Percentiles rank a stretch among this genome's conserved stretches.
Evolutionary conservation across 176 grass and related monocot species (phyloP).

Genomic region (Zoysia japonica): DNA sequence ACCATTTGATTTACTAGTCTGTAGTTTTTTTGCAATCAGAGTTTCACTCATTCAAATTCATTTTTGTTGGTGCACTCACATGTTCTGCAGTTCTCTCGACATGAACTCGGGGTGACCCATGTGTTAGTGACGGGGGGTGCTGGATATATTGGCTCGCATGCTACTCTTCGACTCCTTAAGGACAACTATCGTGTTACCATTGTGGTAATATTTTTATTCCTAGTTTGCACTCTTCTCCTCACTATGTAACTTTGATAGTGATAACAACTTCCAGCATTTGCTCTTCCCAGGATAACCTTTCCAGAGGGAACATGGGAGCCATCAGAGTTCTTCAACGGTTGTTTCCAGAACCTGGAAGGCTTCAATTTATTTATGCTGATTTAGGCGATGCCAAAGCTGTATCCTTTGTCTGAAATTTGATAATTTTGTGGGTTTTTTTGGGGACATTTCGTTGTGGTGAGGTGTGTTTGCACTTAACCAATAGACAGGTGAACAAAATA

Average conservation of each 20-base stretch:
- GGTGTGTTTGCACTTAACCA: constrained; percentile 53
- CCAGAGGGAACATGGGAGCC: constrained; percentile 93
- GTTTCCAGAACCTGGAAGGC: constrained; percentile 83
- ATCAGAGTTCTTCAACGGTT: constrained; percentile 71
- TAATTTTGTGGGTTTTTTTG: not conserved
- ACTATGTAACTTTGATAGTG: not conserved
- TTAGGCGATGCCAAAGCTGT: constrained; percentile 86
- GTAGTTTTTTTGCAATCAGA: not conserved
- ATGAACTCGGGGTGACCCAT: constrained; percentile 89
- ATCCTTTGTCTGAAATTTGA: constrained; percentile 52
- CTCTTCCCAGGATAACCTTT: constrained; percentile 87
- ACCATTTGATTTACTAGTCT: not conserved
- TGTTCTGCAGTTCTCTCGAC: constrained; percentile 78
- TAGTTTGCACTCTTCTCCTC: not conserved
- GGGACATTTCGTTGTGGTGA: not conserved
- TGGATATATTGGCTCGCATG: constrained; percentile 94
- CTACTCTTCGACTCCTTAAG: constrained; percentile 83
- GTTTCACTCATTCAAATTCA: constrained; percentile 6
- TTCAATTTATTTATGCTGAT: constrained; percentile 98
- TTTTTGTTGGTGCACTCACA: constrained; percentile 26
- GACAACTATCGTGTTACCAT: constrained; percentile 94
- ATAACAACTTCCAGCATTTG: constrained; percentile 3
- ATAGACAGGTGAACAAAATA: constrained; percentile 83
- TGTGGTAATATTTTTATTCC: constrained; percentile 72
- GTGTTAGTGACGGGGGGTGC: constrained; percentile 95